Conservation (phyloP, 768 basidiomycete genomes). For the Cystobasidiopsis lactophilus region DNA sequence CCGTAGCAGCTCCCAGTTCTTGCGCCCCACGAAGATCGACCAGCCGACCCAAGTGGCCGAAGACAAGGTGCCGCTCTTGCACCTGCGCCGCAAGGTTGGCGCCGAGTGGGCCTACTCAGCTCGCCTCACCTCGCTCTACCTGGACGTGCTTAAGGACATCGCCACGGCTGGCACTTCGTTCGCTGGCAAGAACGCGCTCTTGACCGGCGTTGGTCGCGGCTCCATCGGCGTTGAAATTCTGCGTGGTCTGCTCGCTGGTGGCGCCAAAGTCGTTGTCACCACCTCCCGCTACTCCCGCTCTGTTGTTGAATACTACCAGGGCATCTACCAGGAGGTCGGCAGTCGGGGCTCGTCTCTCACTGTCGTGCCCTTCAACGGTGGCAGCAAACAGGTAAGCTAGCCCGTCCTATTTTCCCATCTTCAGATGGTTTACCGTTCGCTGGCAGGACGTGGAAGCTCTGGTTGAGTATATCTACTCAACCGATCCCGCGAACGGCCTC, state of each 20-base stretch:
- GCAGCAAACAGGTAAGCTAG: no score
- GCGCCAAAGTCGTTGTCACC: constrained; percentile 88
- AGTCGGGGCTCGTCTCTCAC: constrained; percentile 89
- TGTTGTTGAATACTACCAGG: constrained; percentile 94
- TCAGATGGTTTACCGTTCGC: no score
- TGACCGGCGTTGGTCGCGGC: constrained; percentile 93
- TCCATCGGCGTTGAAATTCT: constrained; percentile 95
- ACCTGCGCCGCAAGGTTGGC: constrained; percentile 91
- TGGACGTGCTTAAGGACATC: constrained; percentile 93
- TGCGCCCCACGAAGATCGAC: constrained; percentile 58
- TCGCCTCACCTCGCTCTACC: constrained; percentile 69
- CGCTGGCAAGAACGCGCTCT: constrained; percentile 93
- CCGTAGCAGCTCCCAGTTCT: constrained; percentile 88
- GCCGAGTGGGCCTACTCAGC: constrained; percentile 89
- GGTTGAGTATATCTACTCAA: constrained; percentile 92
- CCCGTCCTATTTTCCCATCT: no score
- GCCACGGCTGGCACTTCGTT: constrained; percentile 96
- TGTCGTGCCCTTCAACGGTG: constrained; percentile 98
- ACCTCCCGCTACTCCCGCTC: constrained; percentile 92
- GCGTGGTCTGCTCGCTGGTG: constrained; percentile 87
- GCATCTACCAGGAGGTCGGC: constrained; percentile 85
- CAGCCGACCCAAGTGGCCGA: constrained; percentile 45
- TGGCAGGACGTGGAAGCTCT: constrained; percentile 95
- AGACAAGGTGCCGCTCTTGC: constrained; percentile 80
- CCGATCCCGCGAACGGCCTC: constrained; percentile 30